These are phyloP conservation scores for Phanerodontia chrysosporium DNA, from an alignment of 768 basidiomycete species.

Conservation along the genomic window DNA sequence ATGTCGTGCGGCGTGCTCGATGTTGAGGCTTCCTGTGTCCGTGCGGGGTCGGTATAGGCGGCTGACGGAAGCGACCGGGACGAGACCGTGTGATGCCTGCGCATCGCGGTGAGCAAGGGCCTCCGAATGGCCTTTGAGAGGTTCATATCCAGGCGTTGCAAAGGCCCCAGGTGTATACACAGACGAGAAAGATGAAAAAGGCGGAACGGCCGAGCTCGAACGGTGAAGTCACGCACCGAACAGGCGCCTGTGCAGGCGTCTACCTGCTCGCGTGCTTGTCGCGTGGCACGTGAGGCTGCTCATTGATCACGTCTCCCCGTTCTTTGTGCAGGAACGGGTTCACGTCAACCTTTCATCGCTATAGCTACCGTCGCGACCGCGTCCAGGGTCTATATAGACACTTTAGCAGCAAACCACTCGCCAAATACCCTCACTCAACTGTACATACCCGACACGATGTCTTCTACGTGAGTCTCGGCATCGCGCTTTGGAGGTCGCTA, in stretches of 20 bases:
- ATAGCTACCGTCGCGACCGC: conserved; percentile 1
- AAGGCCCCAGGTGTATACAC: too few relatives aligned
- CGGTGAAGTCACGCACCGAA: background rate
- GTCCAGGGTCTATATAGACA: background rate
- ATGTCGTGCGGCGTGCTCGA: conserved; percentile 55
- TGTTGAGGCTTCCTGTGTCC: conserved; percentile 35
- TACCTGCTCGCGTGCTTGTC: background rate
- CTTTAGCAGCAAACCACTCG: background rate
- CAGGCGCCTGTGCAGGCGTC: background rate
- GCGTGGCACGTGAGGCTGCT: conserved; percentile 3
- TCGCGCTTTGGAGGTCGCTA: background rate
- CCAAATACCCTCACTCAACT: background rate
- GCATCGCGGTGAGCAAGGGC: background rate
- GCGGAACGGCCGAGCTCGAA: background rate
- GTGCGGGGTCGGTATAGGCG: conserved; percentile 42
- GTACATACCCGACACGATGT: conserved; percentile 28
- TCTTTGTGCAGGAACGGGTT: background rate
- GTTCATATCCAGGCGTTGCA: background rate
- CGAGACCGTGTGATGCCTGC: background rate
- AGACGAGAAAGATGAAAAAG: background rate
- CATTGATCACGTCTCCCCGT: background rate
- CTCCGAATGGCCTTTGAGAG: background rate
- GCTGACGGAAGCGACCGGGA: conserved; percentile 34
- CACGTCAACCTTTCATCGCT: background rate
- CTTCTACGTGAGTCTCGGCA: conserved; percentile 32